Conservation (phyloP, 2,329 filamentous ascomycete genomes). For the Verticillium tricorpus region DNA sequence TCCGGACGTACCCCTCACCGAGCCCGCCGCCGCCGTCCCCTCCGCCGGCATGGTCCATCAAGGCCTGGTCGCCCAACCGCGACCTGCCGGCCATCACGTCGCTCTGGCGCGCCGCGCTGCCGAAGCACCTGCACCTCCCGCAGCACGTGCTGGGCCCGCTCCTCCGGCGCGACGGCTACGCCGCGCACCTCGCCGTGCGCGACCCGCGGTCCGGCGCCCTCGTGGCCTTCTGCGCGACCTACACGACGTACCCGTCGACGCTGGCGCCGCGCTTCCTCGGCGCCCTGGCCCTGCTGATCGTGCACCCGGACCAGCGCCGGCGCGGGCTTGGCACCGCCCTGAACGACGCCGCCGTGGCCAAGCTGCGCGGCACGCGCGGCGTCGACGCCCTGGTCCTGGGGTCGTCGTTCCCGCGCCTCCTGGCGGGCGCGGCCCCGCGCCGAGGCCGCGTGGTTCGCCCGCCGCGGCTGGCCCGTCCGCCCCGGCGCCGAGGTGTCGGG, state of each 20-base stretch:
- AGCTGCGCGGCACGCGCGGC: slow-evolving; percentile 45
- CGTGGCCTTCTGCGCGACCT: slow-evolving; percentile 57
- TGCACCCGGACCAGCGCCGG: slow-evolving; percentile 40
- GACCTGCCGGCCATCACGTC: slow-evolving; percentile 36
- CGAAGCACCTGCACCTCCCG: slow-evolving; percentile 41
- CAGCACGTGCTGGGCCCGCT: slow-evolving; percentile 37
- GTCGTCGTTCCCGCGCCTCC: slow-evolving; percentile 52
- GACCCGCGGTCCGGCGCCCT: slow-evolving; percentile 37
- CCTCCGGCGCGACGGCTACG: slow-evolving; percentile 50
- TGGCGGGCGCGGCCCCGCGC: slow-evolving; percentile 48
- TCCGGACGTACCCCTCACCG: slow-evolving; percentile 28
- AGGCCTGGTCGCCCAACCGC: slow-evolving; percentile 31
- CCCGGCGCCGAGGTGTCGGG: slow-evolving; percentile 35
- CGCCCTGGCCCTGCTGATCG: slow-evolving; percentile 50
- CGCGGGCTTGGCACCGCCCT: slow-evolving; percentile 50
- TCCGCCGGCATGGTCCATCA: slow-evolving; percentile 34
- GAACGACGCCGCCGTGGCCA: slow-evolving; percentile 44
- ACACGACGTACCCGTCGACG: slow-evolving; percentile 51
- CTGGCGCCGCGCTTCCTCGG: slow-evolving; percentile 48
- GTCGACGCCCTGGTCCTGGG: slow-evolving; percentile 52
- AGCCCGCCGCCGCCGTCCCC: not conserved
- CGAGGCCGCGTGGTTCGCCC: slow-evolving; percentile 46
- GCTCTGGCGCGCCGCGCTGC: slow-evolving; percentile 43
- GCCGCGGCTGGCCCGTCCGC: slow-evolving; percentile 44
- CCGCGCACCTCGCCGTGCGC: slow-evolving; percentile 52